A percentile compares a stretch with the other conserved stretches of the same genome.
Conservation (phyloP, 352 stramenopile species). For the Phytophthora multivora region DNA sequence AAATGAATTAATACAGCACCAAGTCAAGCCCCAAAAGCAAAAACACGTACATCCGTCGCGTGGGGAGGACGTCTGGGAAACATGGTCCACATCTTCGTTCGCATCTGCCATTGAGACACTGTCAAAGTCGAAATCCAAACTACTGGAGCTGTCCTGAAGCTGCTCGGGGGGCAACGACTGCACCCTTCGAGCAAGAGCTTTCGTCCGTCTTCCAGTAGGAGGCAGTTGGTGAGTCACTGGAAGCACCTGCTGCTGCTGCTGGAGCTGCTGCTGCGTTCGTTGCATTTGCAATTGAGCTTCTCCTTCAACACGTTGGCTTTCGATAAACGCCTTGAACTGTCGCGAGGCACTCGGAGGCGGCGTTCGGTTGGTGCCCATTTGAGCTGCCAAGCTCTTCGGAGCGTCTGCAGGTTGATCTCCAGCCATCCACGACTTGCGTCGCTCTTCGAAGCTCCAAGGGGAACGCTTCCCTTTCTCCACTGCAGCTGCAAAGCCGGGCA, state of each 20-base stretch:
- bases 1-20: slow-evolving; percentile 15
- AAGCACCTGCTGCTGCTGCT: slow-evolving; percentile 35
- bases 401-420: slow-evolving; percentile 43
- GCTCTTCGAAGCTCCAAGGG: slow-evolving; percentile 62
- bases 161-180: slow-evolving; percentile 65
- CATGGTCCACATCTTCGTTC: slow-evolving; percentile 62
- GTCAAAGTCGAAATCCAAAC: slow-evolving; percentile 82
- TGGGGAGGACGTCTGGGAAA: slow-evolving; percentile 78
- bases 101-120: slow-evolving; percentile 75
- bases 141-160: slow-evolving; percentile 52
- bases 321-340: slow-evolving; percentile 42
- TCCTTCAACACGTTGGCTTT: slow-evolving; percentile 40
- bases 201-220: slow-evolving; percentile 30
- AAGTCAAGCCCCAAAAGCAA: no score
- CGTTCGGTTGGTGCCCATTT: slow-evolving; percentile 24
- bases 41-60: slow-evolving; percentile 78
- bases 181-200: slow-evolving; percentile 47
- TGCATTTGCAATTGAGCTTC: slow-evolving; percentile 33
- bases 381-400: slow-evolving; percentile 22
- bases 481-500: slow-evolving; percentile 55
- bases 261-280: slow-evolving; percentile 34
- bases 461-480: slow-evolving; percentile 42
- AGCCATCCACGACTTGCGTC: slow-evolving; percentile 78
- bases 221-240: slow-evolving; percentile 41
- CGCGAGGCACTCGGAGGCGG: slow-evolving; percentile 17